A percentile compares a stretch with the other conserved stretches of the same genome.
Conservation (phyloP, 495 filamentous ascomycete species). For the Pseudoneurospora amorphoporcata region DNA sequence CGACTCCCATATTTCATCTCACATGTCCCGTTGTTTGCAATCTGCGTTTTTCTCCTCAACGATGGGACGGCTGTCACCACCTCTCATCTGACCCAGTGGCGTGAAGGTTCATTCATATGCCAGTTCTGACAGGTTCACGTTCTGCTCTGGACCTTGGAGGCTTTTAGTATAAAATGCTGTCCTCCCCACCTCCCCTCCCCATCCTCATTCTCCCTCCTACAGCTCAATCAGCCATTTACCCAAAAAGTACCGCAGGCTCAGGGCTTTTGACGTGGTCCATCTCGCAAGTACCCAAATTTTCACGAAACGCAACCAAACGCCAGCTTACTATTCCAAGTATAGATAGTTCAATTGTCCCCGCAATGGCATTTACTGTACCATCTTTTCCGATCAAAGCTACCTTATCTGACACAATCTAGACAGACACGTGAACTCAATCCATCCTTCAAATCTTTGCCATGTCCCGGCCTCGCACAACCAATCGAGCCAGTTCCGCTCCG, state of each 20-base stretch:
- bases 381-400: neutral
- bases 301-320: neutral
- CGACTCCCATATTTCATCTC: no score
- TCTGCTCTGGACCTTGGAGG: no score
- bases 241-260: neutral
- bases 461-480: neutral
- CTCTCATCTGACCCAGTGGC: no score
- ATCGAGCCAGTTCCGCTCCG: neutral
- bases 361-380: no score
- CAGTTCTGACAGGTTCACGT: no score
- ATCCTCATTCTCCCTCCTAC: neutral
- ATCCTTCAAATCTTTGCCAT: neutral
- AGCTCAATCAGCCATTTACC: neutral
- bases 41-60: neutral
- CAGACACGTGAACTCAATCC: neutral
- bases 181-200: neutral
- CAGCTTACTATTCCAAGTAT: neutral
- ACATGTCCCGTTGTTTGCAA: no score
- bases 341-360: no score
- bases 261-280: neutral
- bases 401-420: neutral
- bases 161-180: neutral
- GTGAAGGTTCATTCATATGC: neutral
- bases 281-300: neutral
- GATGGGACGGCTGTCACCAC: neutral